phyloP scores from a whole-genome alignment of 1,284 basidiomycete species.

The Heliocybe sulcata region DNA sequence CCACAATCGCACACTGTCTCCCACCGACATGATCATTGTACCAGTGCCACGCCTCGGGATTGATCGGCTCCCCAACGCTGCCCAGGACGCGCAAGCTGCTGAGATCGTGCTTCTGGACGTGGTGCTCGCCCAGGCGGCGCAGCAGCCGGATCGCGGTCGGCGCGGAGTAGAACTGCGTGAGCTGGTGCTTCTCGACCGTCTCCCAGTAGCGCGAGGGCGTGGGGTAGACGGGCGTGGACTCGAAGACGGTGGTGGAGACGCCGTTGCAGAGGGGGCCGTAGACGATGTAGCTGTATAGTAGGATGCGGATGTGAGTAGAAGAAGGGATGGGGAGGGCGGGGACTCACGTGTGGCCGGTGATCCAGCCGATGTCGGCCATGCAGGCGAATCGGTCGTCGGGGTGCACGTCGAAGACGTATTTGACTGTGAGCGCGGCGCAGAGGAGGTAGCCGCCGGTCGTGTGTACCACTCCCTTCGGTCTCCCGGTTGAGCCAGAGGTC shows the following conservation, averaged over 20 bases:
- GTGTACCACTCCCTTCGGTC: constrained; percentile 97
- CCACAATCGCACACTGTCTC: constrained; percentile 89
- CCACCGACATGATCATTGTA: constrained; percentile 93
- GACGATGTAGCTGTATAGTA: constrained; percentile 69
- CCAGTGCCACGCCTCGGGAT: constrained; percentile 99
- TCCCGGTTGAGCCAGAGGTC: constrained; percentile 95
- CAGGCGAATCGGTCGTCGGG: constrained; percentile 90
- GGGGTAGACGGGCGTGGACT: constrained; percentile 96
- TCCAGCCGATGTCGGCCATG: constrained; percentile 99
- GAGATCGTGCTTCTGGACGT: constrained; percentile 84
- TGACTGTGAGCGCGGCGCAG: constrained; percentile 86
- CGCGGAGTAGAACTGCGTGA: constrained; percentile 94
- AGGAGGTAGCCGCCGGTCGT: constrained; percentile 93
- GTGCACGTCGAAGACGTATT: constrained; percentile 96
- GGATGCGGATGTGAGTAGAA: not conserved
- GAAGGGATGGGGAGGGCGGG: constrained; percentile 10
- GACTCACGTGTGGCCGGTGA: constrained; percentile 92
- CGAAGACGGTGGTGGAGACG: constrained; percentile 90
- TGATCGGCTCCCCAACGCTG: constrained; percentile 96
- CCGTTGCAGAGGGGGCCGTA: constrained; percentile 94
- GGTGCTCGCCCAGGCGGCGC: constrained; percentile 82
- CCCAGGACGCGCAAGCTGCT: constrained; percentile 84
- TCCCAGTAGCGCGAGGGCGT: constrained; percentile 97
- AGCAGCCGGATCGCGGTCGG: constrained; percentile 93
- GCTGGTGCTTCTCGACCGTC: constrained; percentile 86